Base-by-base conservation (phyloP, 768 basidiomycete genomes). In the Rubroboletus satanas region DNA sequence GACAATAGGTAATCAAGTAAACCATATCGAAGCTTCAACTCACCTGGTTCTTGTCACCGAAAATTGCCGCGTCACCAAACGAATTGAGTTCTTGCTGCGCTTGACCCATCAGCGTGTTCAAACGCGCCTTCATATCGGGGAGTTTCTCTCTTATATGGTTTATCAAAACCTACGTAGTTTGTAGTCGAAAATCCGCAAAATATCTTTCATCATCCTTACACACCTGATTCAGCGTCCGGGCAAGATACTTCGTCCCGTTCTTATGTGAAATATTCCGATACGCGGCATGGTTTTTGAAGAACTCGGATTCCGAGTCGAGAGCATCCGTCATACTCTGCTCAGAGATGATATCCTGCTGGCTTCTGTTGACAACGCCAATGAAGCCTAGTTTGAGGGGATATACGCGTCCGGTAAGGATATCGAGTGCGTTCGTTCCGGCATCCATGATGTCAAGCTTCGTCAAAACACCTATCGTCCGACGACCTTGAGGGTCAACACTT, bases 371-470 rank as follows among this genome's bases (percentile, higher is more conserved):
- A 12, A 98, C 89, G 18, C 97, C 97, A 60, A 98, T 95, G 73
- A 99, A 99, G 43, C 97, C 97, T 11, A 99, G 82, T 71, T 98
- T 98, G 58, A 99, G 83, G 32, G 97, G 97, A 73, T 99, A 99
- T 42, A 98, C 90, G 55, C 96, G 88, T 38, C 97, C 97, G 0
- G 93, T 98, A 36, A 98, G 81, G 61, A 98, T 87, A 71, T 99
- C 96, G 35, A 95, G 75, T 21, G 97, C 97, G 70, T 99, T 98
- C 35, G 97, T 99, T 29, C 97, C 97, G 7, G 95, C 95, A 65
- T 98, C 97, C 97, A 99, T 99, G 44, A 99, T 81, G 74, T 99
- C 97, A 33, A 98, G 83, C 73, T 99, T 99, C 14, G 96, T 96
- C 48, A 99, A 79, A 18, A 99, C 90, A 48, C 97, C 97, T 52